A percentile compares a stretch with the other conserved stretches of the same genome.
phyloP scores from a whole-genome alignment of 2,329 filamentous ascomycete genomes.

The Coniochaeta pulveracea region DNA sequence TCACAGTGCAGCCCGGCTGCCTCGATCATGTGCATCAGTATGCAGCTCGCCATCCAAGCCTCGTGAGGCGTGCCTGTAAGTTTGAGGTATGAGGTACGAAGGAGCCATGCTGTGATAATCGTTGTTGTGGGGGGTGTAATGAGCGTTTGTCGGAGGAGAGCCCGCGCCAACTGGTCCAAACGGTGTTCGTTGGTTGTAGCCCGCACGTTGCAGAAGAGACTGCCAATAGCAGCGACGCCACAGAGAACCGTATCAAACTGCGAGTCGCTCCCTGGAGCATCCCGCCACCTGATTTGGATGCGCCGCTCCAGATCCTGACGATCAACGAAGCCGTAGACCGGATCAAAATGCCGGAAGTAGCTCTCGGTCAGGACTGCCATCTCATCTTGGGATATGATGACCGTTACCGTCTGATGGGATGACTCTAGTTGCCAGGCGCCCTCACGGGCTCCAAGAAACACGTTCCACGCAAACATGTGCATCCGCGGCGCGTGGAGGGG shows the following conservation, averaged over 20 bases:
- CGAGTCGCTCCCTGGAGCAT: slow-evolving; percentile 13
- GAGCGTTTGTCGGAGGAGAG: slow-evolving; percentile 29
- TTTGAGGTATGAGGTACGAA: slow-evolving; percentile 41
- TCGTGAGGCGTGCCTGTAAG: slow-evolving; percentile 40
- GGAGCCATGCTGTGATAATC: slow-evolving; percentile 37
- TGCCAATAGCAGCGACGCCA: slow-evolving; percentile 43
- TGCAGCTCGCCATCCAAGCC: slow-evolving; percentile 46
- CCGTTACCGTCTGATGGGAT: slow-evolving; percentile 25
- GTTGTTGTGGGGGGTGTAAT: slow-evolving; percentile 20
- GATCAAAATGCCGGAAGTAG: slow-evolving; percentile 42
- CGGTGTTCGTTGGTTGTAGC: slow-evolving; percentile 29
- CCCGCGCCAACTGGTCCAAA: slow-evolving; percentile 32
- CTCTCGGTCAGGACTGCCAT: slow-evolving; percentile 31
- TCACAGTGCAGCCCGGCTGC: slow-evolving; percentile 36
- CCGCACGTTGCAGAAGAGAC: slow-evolving; percentile 34
- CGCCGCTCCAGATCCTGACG: slow-evolving; percentile 17
- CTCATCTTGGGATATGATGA: slow-evolving; percentile 32
- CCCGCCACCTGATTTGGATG: slow-evolving; percentile 21
- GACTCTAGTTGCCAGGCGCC: slow-evolving; percentile 14
- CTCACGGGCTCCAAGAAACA: slow-evolving; percentile 18
- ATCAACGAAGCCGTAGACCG: slow-evolving; percentile 38
- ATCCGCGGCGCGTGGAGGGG: slow-evolving; percentile 38
- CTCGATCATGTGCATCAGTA: slow-evolving; percentile 46
- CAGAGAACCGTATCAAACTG: slow-evolving; percentile 36
- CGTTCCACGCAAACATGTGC: slow-evolving; percentile 46